Base-by-base conservation (phyloP, 176 grass and related monocot genomes). In the Poa pratensis region DNA sequence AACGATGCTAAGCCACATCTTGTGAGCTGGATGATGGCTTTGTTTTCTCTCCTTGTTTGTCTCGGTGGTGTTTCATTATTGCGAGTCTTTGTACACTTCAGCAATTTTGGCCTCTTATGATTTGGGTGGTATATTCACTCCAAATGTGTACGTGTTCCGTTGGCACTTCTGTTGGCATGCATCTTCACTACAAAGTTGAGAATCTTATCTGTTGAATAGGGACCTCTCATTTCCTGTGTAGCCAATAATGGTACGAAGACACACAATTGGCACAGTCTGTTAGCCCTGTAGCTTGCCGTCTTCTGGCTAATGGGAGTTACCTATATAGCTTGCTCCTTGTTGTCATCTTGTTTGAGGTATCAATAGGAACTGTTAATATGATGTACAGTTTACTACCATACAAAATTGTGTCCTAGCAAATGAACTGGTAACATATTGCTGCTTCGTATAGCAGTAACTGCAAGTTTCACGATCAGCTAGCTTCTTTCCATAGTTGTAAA, bases 51-150 rank as follows among this genome's bases (percentile, higher is more conserved):
- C 6, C 43, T 66, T 83, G 27, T 65, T 76, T 76, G 82, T 65
- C n/a, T 42, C 18, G 32, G 14, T 53, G 19, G 0, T 84, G 60
- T 64, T 35, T 53, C 60, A 53, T 84, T 77, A 40, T 76, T 64
- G 34, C 72, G 4, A 12, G 20, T 51, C 42, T 54, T 39, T 18
- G 72, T 76, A 49, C 42, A 18, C 16, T 54, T 35, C 32, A 12
- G 22, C 72, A n/a, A 40, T 66, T 76, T 76, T 84, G 71, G 19
- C 43, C 27, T 64, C 82, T 16, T 84, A 58, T 63, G 82, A 51
- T 75, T 63, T 62, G 82, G 27, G 32, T 27, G 45, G 28, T 20
- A 64, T 6, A 76, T 65, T 84, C 82, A 40, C 66, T 40, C 20
- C 26, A 7, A 20, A 71, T 71, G 80, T 55, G 9, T 66, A 37